Percentiles rank a stretch among this genome's conserved stretches.
Conservation (phyloP, 345 rosid species). For the Gossypium australe region DNA sequence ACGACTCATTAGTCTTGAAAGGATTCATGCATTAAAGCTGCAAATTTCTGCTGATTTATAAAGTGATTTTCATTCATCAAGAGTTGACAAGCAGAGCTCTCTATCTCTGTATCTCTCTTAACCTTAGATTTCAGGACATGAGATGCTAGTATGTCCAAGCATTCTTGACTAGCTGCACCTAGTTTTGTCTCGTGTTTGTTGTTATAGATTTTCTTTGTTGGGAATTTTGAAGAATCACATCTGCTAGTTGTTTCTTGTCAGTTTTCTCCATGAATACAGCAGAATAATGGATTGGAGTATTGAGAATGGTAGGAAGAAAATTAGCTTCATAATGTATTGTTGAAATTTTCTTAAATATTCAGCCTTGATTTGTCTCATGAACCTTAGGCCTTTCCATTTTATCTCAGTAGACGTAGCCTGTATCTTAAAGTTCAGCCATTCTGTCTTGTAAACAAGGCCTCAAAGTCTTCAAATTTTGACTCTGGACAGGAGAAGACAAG, state of each 20-base stretch:
- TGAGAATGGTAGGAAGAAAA: neutral
- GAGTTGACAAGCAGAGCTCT: neutral
- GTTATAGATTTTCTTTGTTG: neutral
- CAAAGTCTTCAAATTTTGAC: constrained; percentile 16
- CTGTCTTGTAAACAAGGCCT: constrained; percentile 16
- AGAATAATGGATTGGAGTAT: neutral
- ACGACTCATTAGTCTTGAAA: neutral
- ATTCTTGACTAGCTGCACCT: neutral
- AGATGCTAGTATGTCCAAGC: neutral
- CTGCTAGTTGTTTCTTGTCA: neutral
- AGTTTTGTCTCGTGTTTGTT: neutral
- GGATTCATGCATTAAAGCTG: neutral
- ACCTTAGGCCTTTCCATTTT: neutral
- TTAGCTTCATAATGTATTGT: neutral
- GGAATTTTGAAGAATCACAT: neutral
- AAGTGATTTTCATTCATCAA: constrained; percentile 2
- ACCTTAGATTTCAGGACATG: neutral
- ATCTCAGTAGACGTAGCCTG: neutral
- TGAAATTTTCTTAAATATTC: neutral
- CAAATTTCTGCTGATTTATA: neutral
- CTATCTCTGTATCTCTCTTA: neutral
- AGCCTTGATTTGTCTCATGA: neutral
- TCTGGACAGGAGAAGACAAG: constrained; percentile 69
- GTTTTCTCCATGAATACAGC: neutral
- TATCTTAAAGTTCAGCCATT: neutral